Conservation (phyloP, 2,329 filamentous ascomycete genomes). For the Diaporthe citriasiana region DNA sequence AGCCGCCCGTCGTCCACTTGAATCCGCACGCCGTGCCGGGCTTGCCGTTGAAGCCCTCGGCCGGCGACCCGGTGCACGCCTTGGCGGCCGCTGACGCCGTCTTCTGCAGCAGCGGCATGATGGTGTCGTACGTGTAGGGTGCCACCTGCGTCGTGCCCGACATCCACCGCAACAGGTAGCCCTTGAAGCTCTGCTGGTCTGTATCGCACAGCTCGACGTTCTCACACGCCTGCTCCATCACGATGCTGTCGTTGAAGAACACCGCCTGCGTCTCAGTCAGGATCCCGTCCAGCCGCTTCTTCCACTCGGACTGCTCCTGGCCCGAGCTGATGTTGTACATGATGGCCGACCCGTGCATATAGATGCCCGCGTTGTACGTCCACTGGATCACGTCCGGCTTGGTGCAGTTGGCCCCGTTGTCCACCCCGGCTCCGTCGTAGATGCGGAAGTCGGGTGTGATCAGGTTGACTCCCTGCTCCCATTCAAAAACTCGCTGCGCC, state of each 20-base stretch:
- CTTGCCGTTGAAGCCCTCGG: slow-evolving; percentile 62
- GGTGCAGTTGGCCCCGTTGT: slow-evolving; percentile 60
- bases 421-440: slow-evolving; percentile 68
- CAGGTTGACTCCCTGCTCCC: slow-evolving; percentile 69
- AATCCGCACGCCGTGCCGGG: slow-evolving; percentile 77
- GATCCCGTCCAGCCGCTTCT: slow-evolving; percentile 71
- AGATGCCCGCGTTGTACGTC: slow-evolving; percentile 79
- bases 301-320: slow-evolving; percentile 62
- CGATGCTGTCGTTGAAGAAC: slow-evolving; percentile 70
- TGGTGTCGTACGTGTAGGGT: slow-evolving; percentile 63
- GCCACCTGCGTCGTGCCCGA: slow-evolving; percentile 68
- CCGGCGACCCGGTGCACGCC: slow-evolving; percentile 63
- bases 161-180: slow-evolving; percentile 79
- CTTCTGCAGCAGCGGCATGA: slow-evolving; percentile 65
- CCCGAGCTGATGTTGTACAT: slow-evolving; percentile 74
- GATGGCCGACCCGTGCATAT: slow-evolving; percentile 72
- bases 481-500: slow-evolving; percentile 79
- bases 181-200: slow-evolving; percentile 83
- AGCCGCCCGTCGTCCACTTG: slow-evolving; percentile 69
- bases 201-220: slow-evolving; percentile 71
- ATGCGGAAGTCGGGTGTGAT: slow-evolving; percentile 69
- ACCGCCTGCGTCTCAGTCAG: slow-evolving; percentile 62
- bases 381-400: slow-evolving; percentile 72
- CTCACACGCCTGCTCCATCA: slow-evolving; percentile 79
- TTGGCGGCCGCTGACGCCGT: slow-evolving; percentile 66